A percentile compares a stretch with the other conserved stretches of the same genome.
Conservation (phyloP, 2,329 filamentous ascomycete species). For the Nemania diffusa region DNA sequence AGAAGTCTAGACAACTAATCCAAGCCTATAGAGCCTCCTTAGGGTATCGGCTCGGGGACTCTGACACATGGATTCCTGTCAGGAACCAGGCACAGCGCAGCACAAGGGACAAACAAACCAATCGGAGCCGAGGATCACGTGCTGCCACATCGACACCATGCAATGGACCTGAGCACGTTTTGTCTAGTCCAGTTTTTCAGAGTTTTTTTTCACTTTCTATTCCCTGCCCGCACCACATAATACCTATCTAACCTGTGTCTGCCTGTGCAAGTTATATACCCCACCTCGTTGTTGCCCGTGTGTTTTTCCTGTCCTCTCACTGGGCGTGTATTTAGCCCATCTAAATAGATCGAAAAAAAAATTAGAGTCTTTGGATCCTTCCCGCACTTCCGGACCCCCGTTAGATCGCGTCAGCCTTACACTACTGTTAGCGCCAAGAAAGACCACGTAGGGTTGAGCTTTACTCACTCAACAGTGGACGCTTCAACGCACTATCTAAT, state of each 20-base stretch:
- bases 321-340: not conserved
- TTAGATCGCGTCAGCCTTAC: slow-evolving; percentile 28
- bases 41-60: slow-evolving; percentile 3
- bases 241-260: too few species aligned
- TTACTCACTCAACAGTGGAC: slow-evolving; percentile 1
- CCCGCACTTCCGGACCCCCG: slow-evolving; percentile 10
- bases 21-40: not conserved
- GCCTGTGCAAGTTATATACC: not conserved
- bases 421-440: slow-evolving; percentile 10
- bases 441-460: not conserved
- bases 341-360: not conserved
- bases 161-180: slow-evolving; percentile 1
- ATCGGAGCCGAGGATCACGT: slow-evolving; percentile 18
- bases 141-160: slow-evolving; percentile 8
- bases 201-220: not conserved
- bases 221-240: not conserved
- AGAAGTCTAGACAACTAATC: slow-evolving; percentile 13
- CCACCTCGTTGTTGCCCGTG: not conserved
- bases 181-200: slow-evolving; percentile 4
- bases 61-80: slow-evolving; percentile 27
- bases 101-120: slow-evolving; percentile 11
- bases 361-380: slow-evolving; percentile 7
- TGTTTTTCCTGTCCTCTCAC: not conserved
- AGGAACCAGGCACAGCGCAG: slow-evolving; percentile 32
- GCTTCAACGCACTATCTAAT: not conserved